phyloP scores from a whole-genome alignment of 257 asterid genomes.

The Solanum pinnatisectum region DNA sequence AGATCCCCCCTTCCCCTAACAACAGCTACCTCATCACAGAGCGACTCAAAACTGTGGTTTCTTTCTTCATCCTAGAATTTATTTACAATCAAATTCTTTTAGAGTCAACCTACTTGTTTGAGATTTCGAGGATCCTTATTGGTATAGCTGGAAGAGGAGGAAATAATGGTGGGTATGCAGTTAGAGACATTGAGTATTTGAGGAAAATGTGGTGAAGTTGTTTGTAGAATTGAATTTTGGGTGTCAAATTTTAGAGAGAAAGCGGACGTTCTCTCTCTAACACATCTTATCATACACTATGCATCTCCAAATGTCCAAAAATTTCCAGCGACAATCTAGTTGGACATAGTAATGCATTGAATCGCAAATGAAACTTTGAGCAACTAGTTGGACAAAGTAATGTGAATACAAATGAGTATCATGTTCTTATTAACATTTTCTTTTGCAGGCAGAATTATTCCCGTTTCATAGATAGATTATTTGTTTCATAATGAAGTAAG shows the following conservation, averaged over 20 bases:
- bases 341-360: background rate
- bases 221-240: background rate
- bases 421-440: background rate
- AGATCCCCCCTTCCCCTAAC: background rate
- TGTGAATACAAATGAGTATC: background rate
- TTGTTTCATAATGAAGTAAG: background rate
- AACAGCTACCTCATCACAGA: background rate
- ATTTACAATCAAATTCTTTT: background rate
- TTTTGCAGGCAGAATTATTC: background rate
- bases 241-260: background rate
- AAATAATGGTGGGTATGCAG: background rate
- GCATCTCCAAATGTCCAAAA: background rate
- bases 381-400: background rate
- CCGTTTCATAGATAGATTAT: background rate
- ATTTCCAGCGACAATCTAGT: background rate
- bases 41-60: background rate
- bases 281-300: background rate
- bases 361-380: background rate
- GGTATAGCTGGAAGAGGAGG: background rate
- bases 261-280: background rate
- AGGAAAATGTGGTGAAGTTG: background rate
- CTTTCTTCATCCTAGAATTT: background rate
- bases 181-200: background rate
- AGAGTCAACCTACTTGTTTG: background rate
- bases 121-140: background rate